Evolutionary conservation across 257 asterid species (phyloP).

Genomic region (Forsythia viridissima): DNA sequence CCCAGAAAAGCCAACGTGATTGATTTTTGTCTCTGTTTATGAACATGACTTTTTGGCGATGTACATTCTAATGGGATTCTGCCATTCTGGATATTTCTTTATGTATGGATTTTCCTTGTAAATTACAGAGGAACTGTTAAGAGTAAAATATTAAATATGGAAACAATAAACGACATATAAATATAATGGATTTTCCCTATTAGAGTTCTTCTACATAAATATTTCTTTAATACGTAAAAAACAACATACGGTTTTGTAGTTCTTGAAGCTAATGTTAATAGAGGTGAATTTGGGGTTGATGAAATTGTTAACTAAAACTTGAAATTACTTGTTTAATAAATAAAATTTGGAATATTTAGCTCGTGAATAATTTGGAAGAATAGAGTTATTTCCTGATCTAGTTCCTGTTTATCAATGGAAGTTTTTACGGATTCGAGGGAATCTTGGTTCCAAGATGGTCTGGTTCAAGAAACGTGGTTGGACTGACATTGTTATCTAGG

Average conservation of each 20-base stretch:
- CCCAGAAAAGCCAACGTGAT: neutral
- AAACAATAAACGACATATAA: too few relatives aligned
- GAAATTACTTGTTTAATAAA: neutral
- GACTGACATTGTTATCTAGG: neutral
- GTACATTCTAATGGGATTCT: neutral
- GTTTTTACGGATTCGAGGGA: neutral
- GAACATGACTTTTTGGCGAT: neutral
- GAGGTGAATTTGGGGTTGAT: neutral
- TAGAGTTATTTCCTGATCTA: neutral
- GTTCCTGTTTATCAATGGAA: neutral
- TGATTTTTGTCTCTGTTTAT: neutral
- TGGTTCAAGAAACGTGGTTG: neutral
- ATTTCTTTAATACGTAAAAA: neutral
- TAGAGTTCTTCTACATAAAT: too few relatives aligned
- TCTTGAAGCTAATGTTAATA: neutral
- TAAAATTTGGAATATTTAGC: neutral
- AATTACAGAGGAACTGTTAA: too few relatives aligned
- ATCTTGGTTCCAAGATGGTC: neutral
- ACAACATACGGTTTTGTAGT: neutral
- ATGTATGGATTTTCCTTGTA: too few relatives aligned
- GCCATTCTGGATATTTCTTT: neutral
- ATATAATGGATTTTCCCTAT: neutral
- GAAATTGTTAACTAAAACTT: too few relatives aligned
- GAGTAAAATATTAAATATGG: too few relatives aligned
- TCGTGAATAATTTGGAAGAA: neutral